A percentile compares a stretch with the other conserved stretches of the same genome.
These are phyloP conservation scores for Trypanosoma boissoni DNA, from an alignment of 208 protist species.

Conservation along the genomic window DNA sequence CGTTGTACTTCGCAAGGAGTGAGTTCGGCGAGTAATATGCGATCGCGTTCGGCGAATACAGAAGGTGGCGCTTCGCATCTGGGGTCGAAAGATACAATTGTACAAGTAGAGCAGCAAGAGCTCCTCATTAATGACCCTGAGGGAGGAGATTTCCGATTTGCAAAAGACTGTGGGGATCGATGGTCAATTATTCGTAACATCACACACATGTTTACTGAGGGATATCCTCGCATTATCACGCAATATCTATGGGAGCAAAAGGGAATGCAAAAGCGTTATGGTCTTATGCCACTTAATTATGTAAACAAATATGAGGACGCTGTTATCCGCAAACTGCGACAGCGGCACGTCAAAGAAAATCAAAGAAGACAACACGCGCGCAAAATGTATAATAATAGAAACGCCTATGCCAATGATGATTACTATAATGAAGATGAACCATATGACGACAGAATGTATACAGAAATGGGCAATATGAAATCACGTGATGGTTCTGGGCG, in stretches of 20 bases:
- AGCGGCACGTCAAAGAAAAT: slow-evolving; percentile 38
- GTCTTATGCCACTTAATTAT: slow-evolving; percentile 65
- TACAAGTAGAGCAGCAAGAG: slow-evolving; percentile 18
- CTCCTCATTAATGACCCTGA: slow-evolving; percentile 83
- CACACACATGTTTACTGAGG: slow-evolving; percentile 90
- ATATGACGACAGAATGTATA: slow-evolving; percentile 18
- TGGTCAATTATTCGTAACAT: slow-evolving; percentile 80
- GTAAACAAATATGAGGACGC: slow-evolving; percentile 84
- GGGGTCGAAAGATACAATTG: neutral
- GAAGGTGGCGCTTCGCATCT: too few species aligned
- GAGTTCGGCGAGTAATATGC: neutral
- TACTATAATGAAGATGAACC: slow-evolving; percentile 39
- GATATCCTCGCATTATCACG: slow-evolving; percentile 85
- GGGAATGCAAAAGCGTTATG: slow-evolving; percentile 69
- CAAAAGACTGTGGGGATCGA: slow-evolving; percentile 41
- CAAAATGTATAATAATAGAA: slow-evolving; percentile 11
- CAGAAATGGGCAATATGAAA: slow-evolving; percentile 21
- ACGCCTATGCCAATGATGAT: slow-evolving; percentile 5
- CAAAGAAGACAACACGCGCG: slow-evolving; percentile 36
- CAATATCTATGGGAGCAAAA: slow-evolving; percentile 89
- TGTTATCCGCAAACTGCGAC: slow-evolving; percentile 58
- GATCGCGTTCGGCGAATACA: neutral
- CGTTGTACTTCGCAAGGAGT: neutral
- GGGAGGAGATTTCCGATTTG: slow-evolving; percentile 75
- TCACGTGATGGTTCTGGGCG: slow-evolving; percentile 29